Evolutionary conservation across 495 filamentous ascomycete genomes (phyloP).

Genomic region (Xylaria castorea): DNA sequence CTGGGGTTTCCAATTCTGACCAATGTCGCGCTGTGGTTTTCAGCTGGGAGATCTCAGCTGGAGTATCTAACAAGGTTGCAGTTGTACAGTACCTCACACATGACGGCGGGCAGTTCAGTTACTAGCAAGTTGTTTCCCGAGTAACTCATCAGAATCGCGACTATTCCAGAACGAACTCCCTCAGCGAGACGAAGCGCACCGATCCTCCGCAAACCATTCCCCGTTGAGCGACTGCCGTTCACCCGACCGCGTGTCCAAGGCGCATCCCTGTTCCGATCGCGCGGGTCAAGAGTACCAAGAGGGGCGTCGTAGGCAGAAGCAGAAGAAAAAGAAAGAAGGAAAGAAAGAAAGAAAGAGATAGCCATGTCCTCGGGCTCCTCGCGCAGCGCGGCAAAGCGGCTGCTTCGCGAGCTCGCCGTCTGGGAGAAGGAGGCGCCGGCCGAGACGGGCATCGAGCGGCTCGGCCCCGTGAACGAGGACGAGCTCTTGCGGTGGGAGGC

Average conservation of each 20-base stretch:
- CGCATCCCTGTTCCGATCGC: not conserved
- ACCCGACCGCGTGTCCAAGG: not conserved
- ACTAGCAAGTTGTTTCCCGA: not conserved
- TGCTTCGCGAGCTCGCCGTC: constrained; percentile 51
- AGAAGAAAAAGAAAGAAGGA: not conserved
- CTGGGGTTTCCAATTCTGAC: not conserved
- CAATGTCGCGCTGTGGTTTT: not conserved
- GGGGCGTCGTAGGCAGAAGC: not conserved
- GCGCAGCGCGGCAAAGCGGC: constrained; percentile 48
- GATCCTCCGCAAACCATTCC: not conserved
- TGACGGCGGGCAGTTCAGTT: not conserved
- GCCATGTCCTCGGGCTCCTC: constrained; percentile 30
- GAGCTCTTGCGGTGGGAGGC: constrained; percentile 80
- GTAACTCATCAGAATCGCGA: not conserved
- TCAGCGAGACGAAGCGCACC: constrained; percentile 1
- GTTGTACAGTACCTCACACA: not conserved
- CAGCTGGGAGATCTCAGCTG: constrained; percentile 2
- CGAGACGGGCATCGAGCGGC: constrained; percentile 59
- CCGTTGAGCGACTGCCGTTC: not conserved
- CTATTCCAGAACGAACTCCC: not conserved
- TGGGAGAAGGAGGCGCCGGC: constrained; percentile 47
- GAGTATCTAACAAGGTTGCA: not conserved
- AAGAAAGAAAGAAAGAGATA: not conserved
- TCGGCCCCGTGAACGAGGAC: constrained; percentile 72
- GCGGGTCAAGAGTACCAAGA: not conserved